These are phyloP conservation scores for Leishmania aethiopica DNA, from an alignment of 208 protist genomes.

Conservation along the genomic window DNA sequence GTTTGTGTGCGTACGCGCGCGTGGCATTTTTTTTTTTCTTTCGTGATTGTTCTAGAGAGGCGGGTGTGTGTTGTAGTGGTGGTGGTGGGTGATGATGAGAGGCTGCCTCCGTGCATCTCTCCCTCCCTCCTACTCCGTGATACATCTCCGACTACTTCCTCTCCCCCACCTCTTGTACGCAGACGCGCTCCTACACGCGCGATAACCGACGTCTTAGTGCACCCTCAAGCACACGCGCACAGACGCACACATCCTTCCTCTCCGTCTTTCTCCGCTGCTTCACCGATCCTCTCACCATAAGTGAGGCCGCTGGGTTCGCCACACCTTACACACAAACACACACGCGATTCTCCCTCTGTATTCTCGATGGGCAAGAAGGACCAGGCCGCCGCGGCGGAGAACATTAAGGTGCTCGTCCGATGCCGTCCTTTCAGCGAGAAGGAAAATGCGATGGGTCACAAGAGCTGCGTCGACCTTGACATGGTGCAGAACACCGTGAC, in stretches of 20 bases:
- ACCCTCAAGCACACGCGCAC: no score
- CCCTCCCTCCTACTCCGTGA: not conserved
- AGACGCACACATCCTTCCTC: not conserved
- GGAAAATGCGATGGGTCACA: constrained; percentile 75
- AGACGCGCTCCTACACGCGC: not conserved
- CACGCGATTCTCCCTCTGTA: not conserved
- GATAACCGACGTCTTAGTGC: not conserved
- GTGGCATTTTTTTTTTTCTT: no score
- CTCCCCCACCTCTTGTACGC: not conserved
- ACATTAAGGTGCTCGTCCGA: constrained; percentile 89
- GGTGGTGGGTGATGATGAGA: no score
- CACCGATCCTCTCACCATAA: no score
- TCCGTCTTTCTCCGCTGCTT: not conserved
- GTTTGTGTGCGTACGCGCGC: no score
- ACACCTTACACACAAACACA: not conserved
- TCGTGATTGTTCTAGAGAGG: no score
- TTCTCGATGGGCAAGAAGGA: constrained; percentile 73
- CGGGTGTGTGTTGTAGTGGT: no score
- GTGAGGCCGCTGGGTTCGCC: not conserved
- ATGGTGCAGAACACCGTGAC: constrained; percentile 72
- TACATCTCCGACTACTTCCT: not conserved
- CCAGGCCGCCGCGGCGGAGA: constrained; percentile 63
- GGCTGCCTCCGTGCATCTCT: not conserved
- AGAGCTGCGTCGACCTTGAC: constrained; percentile 79
- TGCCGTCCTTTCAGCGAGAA: constrained; percentile 87